Conservation (phyloP, 371 early-diverging fungal genomes). For the Rhizomucor pusillus region DNA sequence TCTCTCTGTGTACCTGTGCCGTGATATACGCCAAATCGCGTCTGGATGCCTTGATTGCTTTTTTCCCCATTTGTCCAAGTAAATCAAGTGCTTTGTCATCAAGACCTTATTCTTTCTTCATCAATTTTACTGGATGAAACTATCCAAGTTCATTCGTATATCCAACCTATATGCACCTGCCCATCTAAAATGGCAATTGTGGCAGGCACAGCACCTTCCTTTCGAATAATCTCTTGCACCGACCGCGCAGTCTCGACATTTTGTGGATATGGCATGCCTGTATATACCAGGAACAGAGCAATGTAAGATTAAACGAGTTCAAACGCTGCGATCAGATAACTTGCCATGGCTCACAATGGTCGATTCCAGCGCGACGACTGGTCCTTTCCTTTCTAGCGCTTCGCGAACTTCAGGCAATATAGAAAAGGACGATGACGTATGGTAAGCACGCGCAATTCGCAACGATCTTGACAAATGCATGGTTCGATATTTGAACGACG, state of each 20-base stretch:
- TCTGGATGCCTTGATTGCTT: conserved; percentile 79
- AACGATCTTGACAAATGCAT: no score
- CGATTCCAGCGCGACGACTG: conserved; percentile 91
- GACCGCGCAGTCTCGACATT: conserved; percentile 81
- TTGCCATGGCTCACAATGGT: conserved; percentile 93
- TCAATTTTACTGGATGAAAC: neutral
- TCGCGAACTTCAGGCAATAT: conserved; percentile 46
- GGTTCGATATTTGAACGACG: no score
- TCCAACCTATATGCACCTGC: conserved; percentile 70
- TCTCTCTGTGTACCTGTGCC: conserved; percentile 45
- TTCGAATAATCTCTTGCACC: conserved; percentile 75
- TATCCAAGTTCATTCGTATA: neutral
- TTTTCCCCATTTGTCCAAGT: conserved; percentile 60
- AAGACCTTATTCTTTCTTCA: conserved; percentile 23
- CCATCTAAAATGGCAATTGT: conserved; percentile 91
- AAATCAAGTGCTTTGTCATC: conserved; percentile 53
- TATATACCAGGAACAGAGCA: neutral
- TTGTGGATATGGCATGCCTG: conserved; percentile 92
- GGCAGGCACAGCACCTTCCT: conserved; percentile 80
- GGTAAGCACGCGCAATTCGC: conserved; percentile 8
- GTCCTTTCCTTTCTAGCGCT: conserved; percentile 62
- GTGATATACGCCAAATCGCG: conserved; percentile 81
- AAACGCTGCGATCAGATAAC: neutral
- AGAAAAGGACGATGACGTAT: conserved; percentile 9
- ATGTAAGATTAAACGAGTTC: no score